Percentiles rank a stretch among this genome's conserved stretches.
Conservation (phyloP, 2,329 filamentous ascomycete genomes). For the Cryphonectria nitschkei region DNA sequence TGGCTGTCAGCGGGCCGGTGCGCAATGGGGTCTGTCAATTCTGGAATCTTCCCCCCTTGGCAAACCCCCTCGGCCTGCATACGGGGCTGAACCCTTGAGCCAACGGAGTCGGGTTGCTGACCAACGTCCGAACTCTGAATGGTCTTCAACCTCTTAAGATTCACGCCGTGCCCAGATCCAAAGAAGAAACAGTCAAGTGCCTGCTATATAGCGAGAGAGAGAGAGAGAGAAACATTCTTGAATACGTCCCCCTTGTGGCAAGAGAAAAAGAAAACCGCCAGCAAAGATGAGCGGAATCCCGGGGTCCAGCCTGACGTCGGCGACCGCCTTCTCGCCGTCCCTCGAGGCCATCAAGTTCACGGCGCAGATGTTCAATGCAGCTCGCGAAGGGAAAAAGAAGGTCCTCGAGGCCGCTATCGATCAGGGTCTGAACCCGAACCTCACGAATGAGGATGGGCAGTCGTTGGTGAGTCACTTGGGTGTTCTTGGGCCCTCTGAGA, state of each 20-base stretch:
- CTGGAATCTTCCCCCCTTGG: background rate
- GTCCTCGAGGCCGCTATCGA: constrained; percentile 65
- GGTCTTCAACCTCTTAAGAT: background rate
- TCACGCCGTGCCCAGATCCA: background rate
- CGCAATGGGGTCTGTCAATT: background rate
- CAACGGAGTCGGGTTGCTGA: background rate
- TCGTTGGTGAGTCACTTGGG: constrained; percentile 56
- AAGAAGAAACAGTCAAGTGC: no score
- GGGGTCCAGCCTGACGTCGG: constrained; percentile 10
- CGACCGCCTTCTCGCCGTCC: constrained; percentile 46
- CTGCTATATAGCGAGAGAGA: no score
- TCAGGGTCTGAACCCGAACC: constrained; percentile 67
- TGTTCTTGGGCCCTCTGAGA: background rate
- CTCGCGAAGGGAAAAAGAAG: constrained; percentile 60
- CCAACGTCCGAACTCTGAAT: background rate
- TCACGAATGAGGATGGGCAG: constrained; percentile 75
- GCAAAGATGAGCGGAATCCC: background rate
- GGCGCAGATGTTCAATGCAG: constrained; percentile 67
- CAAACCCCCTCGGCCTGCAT: background rate
- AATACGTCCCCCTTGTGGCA: background rate
- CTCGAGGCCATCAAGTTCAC: constrained; percentile 70
- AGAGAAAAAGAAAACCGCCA: background rate
- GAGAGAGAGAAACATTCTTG: background rate
- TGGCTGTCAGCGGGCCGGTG: background rate
- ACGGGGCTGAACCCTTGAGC: no score